Conservation (phyloP, 805 yeast genomes). For the Hanseniaspora hatyaiensis region DNA sequence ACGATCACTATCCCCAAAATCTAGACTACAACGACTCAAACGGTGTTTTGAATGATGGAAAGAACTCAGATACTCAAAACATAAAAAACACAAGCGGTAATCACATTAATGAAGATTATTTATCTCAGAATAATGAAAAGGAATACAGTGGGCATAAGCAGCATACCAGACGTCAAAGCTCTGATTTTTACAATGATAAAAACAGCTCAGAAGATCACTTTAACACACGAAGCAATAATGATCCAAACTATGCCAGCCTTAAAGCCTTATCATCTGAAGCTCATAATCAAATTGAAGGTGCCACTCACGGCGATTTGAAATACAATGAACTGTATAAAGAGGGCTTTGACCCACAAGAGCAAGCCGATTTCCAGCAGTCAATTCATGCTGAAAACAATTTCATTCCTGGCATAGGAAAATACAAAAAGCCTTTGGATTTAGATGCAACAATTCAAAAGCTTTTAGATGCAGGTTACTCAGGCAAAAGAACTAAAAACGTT, state of each 20-base stretch:
- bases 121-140: too few relatives aligned
- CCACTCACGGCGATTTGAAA: too few relatives aligned
- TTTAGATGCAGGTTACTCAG: conserved; percentile 91
- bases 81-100: conserved; percentile 15
- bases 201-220: too few relatives aligned
- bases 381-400: conserved; percentile 21
- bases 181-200: too few relatives aligned
- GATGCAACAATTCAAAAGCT: conserved; percentile 85
- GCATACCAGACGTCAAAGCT: too few relatives aligned
- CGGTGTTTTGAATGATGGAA: conserved; percentile 14
- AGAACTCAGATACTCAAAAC: conserved; percentile 1
- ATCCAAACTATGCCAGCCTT: too few relatives aligned
- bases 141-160: too few relatives aligned
- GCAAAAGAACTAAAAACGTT: conserved; percentile 79
- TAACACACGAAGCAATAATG: too few relatives aligned
- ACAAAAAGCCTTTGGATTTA: conserved; percentile 38
- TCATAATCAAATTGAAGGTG: too few relatives aligned
- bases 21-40: conserved; percentile 1
- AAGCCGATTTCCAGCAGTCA: conserved; percentile 22
- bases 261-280: too few relatives aligned
- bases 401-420: conserved; percentile 22
- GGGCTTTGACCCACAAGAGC: conserved; percentile 16
- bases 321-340: too few relatives aligned
- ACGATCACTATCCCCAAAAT: conserved; percentile 2
- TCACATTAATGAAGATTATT: too few relatives aligned